A percentile compares a stretch with the other conserved stretches of the same genome.
Evolutionary conservation across 345 rosid species (phyloP).

Genomic region (Rhizophora mangle): DNA sequence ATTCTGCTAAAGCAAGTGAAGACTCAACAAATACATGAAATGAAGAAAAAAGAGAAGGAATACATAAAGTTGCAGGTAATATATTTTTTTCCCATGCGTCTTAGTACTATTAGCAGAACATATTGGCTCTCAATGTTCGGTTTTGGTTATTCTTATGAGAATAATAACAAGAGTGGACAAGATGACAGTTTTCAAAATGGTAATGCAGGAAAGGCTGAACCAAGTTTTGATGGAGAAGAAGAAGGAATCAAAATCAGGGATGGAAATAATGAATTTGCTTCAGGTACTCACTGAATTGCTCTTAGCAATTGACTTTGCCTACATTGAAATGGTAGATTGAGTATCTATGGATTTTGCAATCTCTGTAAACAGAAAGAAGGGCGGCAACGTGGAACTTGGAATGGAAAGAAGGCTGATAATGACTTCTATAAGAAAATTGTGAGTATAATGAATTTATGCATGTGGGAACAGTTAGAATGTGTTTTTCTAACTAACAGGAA

Average conservation of each 20-base stretch:
- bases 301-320: not conserved
- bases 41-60: constrained; percentile 96
- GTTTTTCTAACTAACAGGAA: too few relatives aligned
- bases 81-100: not conserved
- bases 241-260: constrained; percentile 96
- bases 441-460: constrained; percentile 24
- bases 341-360: constrained; percentile 11
- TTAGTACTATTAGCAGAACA: not conserved
- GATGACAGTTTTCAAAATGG: too few relatives aligned
- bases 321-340: not conserved
- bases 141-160: too few relatives aligned
- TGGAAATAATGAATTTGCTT: constrained; percentile 98
- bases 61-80: constrained; percentile 90
- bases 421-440: constrained; percentile 96
- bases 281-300: constrained; percentile 49
- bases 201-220: constrained; percentile 76
- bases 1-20: constrained; percentile 75
- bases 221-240: constrained; percentile 99
- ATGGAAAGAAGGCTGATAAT: constrained; percentile 92
- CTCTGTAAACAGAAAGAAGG: constrained; percentile 81
- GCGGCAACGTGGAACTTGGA: constrained; percentile 98
- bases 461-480: too few relatives aligned
- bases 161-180: too few relatives aligned
- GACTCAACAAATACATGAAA: constrained; percentile 95
- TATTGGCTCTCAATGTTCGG: not conserved